A percentile compares a stretch with the other conserved stretches of the same genome.
Conservation (phyloP, 1,139 yeast species). For the Candida sanyaensis region DNA sequence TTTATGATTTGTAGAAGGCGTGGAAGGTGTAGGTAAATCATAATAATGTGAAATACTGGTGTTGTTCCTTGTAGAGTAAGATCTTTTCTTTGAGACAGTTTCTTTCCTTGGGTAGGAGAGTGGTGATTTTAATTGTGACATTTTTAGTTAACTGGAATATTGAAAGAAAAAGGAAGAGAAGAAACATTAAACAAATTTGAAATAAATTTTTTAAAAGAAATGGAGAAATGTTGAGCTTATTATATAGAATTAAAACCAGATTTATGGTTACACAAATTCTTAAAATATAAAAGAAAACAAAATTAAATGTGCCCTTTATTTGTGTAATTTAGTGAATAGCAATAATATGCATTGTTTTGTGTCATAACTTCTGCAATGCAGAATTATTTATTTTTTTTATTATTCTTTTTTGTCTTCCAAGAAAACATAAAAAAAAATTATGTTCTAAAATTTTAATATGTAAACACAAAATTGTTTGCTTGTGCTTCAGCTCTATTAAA, state of each 20-base stretch:
- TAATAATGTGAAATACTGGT: not conserved
- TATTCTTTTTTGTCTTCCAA: too few species aligned
- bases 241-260: not conserved
- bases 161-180: not conserved
- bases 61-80: not conserved
- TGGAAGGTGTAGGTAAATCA: conserved; percentile 6
- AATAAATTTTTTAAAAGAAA: not conserved
- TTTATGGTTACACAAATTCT: too few species aligned
- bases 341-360: too few species aligned
- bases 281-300: too few species aligned
- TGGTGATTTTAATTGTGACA: conserved; percentile 12
- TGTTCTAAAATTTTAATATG: too few species aligned
- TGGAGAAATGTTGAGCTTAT: not conserved
- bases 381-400: too few species aligned
- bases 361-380: too few species aligned
- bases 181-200: not conserved
- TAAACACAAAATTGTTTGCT: too few species aligned
- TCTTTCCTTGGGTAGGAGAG: conserved; percentile 5
- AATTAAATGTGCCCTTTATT: too few species aligned
- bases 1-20: not conserved
- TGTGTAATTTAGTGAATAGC: too few species aligned
- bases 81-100: not conserved
- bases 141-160: not conserved
- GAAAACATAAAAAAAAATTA: too few species aligned
- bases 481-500: too few species aligned